Evolutionary conservation across 2,329 filamentous ascomycete species (phyloP), one percentile per base, ranked within the genome.

Genomic region (Endocalyx cinctus): DNA sequence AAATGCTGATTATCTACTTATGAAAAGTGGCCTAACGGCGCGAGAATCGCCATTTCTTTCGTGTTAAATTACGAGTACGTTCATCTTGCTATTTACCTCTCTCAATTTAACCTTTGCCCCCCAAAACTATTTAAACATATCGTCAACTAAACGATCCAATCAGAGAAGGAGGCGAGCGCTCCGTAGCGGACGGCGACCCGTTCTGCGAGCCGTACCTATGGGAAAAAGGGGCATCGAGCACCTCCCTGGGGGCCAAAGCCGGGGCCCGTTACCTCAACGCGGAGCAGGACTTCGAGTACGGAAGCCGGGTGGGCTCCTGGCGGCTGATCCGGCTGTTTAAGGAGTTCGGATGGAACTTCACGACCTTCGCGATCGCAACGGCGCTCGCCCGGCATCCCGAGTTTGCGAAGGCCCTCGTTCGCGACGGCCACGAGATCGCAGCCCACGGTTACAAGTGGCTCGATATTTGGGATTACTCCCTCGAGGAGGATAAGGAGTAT

Each of bases 371-470:
- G 2, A 54, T 67, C 6, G 61, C 58, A 1, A 46, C 55, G 13
- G 62, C 63, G 2, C 51, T 66, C 42, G 55, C 65, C 39, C 47
- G 58, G 25, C 64, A 66, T 40, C 61, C 61, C 1, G 48, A 49
- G 13, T 63, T 64, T 31, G 63, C 56, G 6, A 51, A 58, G 32
- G 61, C 59, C 5, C 60, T 59, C 17, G 55, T 63, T 3, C 50
- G 58, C 20, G 25, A 27, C 17, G 58, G 61, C 3, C 60, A 65
- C 36, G 62, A 66, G 43, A 58, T 66, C 26, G 60, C 57, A 3
- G 57, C 58, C 11, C 64, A 67, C 40, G 64, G 60, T 12, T 54
- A 60, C 17, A 41, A 61, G 29, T 68, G 63, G 64, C 53, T 66
- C n/a, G 62, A 66, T 30, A 60, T 61, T 31, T 60, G 58, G 44